Percentiles rank a stretch among this genome's conserved stretches.
Conservation (phyloP, 1,284 basidiomycete species). For the Naganishia liquefaciens region DNA sequence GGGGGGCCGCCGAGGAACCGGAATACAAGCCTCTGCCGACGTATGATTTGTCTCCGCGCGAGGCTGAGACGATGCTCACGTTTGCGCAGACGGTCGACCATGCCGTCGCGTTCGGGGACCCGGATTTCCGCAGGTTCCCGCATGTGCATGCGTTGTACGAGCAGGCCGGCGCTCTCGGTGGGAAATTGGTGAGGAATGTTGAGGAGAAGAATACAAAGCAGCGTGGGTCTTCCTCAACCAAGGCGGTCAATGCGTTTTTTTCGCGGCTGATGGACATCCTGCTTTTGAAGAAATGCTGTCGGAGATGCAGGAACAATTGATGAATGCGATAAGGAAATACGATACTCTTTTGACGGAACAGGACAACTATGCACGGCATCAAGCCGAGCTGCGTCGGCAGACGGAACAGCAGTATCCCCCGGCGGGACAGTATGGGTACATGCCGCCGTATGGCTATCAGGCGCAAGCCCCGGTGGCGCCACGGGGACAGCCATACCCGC, state of each 20-base stretch:
- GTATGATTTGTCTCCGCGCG: constrained; percentile 75
- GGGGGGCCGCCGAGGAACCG: background rate
- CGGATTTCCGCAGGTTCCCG: constrained; percentile 74
- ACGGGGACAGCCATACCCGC: constrained; percentile 12
- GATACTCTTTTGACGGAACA: constrained; percentile 84
- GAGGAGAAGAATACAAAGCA: constrained; percentile 87
- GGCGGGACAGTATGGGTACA: constrained; percentile 26
- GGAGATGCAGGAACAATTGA: constrained; percentile 92
- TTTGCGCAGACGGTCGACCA: constrained; percentile 87
- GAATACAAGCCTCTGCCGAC: constrained; percentile 58
- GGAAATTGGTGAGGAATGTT: constrained; percentile 78
- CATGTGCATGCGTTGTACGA: constrained; percentile 80
- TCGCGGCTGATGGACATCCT: background rate
- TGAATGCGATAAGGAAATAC: constrained; percentile 85
- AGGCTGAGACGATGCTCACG: constrained; percentile 79
- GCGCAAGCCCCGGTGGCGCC: constrained; percentile 6
- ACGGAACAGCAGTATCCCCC: constrained; percentile 42
- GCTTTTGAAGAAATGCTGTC: constrained; percentile 67
- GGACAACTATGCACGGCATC: constrained; percentile 51
- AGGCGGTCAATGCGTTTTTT: background rate
- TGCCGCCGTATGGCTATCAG: constrained; percentile 30
- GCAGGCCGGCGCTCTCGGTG: constrained; percentile 75
- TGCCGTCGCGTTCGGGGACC: constrained; percentile 72
- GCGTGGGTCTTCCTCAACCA: constrained; percentile 59
- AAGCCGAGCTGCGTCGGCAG: constrained; percentile 47